phyloP scores from a whole-genome alignment of 352 stramenopile genomes.

The Phytophthora palmivora region DNA sequence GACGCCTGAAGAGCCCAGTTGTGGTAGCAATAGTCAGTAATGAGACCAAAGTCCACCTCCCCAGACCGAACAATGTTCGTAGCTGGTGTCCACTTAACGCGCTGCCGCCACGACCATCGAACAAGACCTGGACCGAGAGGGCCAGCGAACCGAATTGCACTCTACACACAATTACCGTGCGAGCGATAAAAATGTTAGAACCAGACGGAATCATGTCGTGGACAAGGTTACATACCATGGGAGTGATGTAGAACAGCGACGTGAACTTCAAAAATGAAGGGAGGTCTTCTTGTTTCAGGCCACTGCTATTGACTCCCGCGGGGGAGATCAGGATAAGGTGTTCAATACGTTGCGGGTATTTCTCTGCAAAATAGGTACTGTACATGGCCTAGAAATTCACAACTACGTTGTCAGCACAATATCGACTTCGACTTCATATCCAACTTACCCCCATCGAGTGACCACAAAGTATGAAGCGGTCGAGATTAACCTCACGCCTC shows the following conservation, averaged over 20 bases:
- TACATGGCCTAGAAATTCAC: slow-evolving; percentile 63
- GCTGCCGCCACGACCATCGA: slow-evolving; percentile 58
- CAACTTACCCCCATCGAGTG: slow-evolving; percentile 83
- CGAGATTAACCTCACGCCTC: slow-evolving; percentile 64
- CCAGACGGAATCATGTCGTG: not conserved
- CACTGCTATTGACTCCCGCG: slow-evolving; percentile 62
- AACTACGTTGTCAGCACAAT: not conserved
- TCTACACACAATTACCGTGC: slow-evolving; percentile 34
- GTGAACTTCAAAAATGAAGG: slow-evolving; percentile 51
- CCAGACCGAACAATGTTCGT: slow-evolving; percentile 81
- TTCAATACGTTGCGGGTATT: slow-evolving; percentile 75
- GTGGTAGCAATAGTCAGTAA: slow-evolving; percentile 82
- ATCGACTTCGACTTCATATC: slow-evolving; percentile 1
- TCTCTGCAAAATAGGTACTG: slow-evolving; percentile 77
- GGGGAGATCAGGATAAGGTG: slow-evolving; percentile 83
- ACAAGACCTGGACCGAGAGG: slow-evolving; percentile 66
- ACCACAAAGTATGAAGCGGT: slow-evolving; percentile 77
- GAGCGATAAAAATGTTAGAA: slow-evolving; percentile 2
- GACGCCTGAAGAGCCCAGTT: slow-evolving; percentile 82
- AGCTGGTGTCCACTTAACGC: slow-evolving; percentile 67
- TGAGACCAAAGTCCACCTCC: slow-evolving; percentile 71
- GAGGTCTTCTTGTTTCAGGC: slow-evolving; percentile 44
- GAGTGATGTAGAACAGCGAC: slow-evolving; percentile 61
- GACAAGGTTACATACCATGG: slow-evolving; percentile 52
- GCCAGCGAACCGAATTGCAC: slow-evolving; percentile 65